Base-by-base conservation (phyloP, 768 basidiomycete species). In the Podaxis carcinomalis region DNA sequence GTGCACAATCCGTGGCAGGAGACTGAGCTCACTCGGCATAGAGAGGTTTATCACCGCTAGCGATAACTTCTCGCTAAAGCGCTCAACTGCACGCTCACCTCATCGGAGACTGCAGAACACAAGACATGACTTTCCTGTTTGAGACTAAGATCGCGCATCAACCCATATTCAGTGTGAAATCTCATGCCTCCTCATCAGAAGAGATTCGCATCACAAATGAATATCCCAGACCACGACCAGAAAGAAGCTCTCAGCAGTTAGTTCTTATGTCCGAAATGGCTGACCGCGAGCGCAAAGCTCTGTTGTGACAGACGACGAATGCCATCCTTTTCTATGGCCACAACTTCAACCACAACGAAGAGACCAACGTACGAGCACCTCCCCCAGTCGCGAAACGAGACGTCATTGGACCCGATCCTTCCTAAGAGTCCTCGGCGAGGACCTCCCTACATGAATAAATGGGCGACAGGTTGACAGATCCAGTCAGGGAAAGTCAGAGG, bases 341-440 rank as follows among this genome's bases (percentile, higher is more conserved):
- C 59, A 61, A 61, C 59, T 61, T 55, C 59, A 54, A 47, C 59
- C 59, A 61, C 46, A 23, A 54, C 44, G 46, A 55, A 61, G 52
- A 61, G 59, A 54, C 59, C 59, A 61, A 61, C 59, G 55, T 61
- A 16, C 46, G 44, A 50, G 27, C 36, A 28, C 44, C 44, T 25
- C 53, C 46, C 16, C 42, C 39, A 51, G 35, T 46, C 32, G 27
- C 42, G 49, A 55, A 61, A 35, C 25, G n/a, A 35, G 39, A 39
- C 32, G 28, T 5, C 44, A 55, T 13, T 13, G 19, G 35, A 60
- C 23, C 25, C 19, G 37, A n/a, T 23, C 21, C 27, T 49, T 37
- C 47, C 46, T 7, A 13, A 14, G 59, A 61, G 27, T 61, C 59
- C 32, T 61, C 16, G 32, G 44, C 23, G 36, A 23, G 28, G 16